phyloP scores from a whole-genome alignment of 148 eudicot genomes.

The Talinum fruticosum region DNA sequence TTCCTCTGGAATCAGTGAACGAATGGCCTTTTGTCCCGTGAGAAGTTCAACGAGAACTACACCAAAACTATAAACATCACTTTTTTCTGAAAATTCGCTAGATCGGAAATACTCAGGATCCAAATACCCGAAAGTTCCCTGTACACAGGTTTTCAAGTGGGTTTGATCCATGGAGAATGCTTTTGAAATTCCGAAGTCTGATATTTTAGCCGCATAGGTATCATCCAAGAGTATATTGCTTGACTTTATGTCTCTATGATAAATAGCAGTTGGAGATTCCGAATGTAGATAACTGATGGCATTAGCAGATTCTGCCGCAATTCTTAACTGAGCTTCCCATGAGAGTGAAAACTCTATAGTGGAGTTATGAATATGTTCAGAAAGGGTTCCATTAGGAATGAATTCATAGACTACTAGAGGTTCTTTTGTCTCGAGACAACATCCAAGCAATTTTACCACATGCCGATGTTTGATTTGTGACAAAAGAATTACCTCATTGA shows the following conservation, averaged over 20 bases:
- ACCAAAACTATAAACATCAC: conserved; percentile 36
- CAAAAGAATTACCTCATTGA: conserved; percentile 8
- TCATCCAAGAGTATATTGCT: conserved; percentile 38
- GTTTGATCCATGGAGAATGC: conserved; percentile 29
- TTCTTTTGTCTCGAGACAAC: not conserved
- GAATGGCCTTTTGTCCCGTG: no score
- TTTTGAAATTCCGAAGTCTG: conserved; percentile 41
- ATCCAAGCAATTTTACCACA: conserved; percentile 8
- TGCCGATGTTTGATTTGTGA: conserved; percentile 7
- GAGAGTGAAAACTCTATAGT: not conserved
- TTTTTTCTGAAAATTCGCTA: conserved; percentile 33
- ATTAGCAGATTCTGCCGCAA: conserved; percentile 25
- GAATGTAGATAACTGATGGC: conserved; percentile 42
- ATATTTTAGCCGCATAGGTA: conserved; percentile 32
- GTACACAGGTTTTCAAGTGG: conserved; percentile 41
- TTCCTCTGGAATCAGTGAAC: no score
- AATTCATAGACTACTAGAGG: not conserved
- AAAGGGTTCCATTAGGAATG: not conserved
- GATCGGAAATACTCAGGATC: conserved; percentile 42
- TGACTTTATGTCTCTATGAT: conserved; percentile 40
- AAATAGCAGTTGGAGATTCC: conserved; percentile 29
- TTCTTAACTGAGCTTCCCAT: not conserved
- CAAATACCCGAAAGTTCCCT: conserved; percentile 39
- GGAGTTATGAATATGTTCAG: not conserved
- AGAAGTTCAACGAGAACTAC: no score